Percentiles rank a stretch among this genome's conserved stretches.
Conservation (phyloP, 2,329 filamentous ascomycete species). For the Alternaria gaisen region DNA sequence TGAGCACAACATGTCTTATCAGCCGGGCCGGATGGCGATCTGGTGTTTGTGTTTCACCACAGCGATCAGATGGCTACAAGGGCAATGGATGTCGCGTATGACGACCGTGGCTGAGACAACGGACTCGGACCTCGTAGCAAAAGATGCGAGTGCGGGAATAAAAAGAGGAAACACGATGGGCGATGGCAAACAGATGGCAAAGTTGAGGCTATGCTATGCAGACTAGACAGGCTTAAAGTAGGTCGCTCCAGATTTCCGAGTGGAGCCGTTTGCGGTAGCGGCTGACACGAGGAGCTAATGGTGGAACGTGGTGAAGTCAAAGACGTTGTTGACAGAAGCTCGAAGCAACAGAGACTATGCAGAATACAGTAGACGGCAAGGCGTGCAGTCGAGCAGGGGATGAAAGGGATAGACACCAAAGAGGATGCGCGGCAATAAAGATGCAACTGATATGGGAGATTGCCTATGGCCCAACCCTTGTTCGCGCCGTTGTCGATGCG, state of each 20-base stretch:
- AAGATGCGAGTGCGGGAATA: background rate
- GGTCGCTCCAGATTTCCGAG: slow-evolving; percentile 4
- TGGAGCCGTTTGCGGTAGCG: slow-evolving; percentile 15
- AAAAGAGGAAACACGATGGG: background rate
- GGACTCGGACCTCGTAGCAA: background rate
- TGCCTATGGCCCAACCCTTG: background rate
- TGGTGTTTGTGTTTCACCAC: slow-evolving; percentile 17
- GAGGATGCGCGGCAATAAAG: background rate
- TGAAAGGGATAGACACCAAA: slow-evolving; percentile 1
- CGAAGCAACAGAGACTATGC: background rate
- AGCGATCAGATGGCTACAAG: slow-evolving; percentile 1
- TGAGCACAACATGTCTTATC: slow-evolving; percentile 8
- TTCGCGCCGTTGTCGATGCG: slow-evolving; percentile 4
- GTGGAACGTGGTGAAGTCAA: background rate
- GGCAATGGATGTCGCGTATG: slow-evolving; percentile 9
- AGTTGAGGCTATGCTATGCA: slow-evolving; percentile 3
- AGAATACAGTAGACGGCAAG: background rate
- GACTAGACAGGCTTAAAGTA: slow-evolving; percentile 11
- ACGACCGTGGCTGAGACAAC: background rate
- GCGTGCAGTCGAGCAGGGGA: background rate
- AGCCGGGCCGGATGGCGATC: slow-evolving; percentile 7
- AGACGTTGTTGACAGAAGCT: background rate
- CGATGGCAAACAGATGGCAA: background rate
- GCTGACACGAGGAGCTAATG: slow-evolving; percentile 9
- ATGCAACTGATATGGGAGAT: slow-evolving; percentile 13